Conservation (phyloP, 768 basidiomycete genomes). For the Polyporus arcularius region DNA sequence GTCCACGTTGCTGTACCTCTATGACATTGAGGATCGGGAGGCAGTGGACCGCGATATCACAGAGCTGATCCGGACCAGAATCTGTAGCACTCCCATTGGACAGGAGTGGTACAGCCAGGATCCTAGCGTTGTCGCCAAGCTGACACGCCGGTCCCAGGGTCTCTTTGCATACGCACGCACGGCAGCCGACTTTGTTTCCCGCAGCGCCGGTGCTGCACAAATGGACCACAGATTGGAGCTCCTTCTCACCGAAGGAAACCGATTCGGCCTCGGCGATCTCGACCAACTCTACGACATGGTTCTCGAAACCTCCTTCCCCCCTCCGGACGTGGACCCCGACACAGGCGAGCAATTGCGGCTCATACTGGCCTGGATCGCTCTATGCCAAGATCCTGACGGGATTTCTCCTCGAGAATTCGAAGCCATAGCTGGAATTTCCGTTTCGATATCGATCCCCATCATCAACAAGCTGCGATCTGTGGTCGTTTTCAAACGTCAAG, state of each 20-base stretch:
- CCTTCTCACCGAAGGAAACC: background rate
- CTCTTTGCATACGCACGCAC: background rate
- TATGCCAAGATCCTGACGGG: background rate
- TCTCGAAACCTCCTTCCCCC: background rate
- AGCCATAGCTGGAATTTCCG: background rate
- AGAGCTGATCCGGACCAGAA: background rate
- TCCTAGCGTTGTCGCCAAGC: background rate
- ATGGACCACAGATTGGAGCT: background rate
- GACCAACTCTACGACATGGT: constrained; percentile 1
- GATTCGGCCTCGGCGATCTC: background rate
- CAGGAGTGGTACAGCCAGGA: background rate
- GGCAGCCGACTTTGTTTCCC: background rate
- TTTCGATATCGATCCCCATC: background rate
- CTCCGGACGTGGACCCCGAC: too few species aligned
- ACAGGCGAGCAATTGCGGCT: background rate
- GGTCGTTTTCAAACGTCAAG: background rate
- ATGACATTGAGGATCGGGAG: background rate
- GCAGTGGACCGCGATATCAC: background rate
- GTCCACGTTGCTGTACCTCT: background rate
- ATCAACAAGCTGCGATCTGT: background rate
- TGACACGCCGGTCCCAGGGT: background rate
- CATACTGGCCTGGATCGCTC: background rate
- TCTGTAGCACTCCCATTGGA: background rate
- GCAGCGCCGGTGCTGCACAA: background rate
- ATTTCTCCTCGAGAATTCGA: background rate